These are phyloP conservation scores for Boletus edulis DNA, from an alignment of 768 basidiomycete genomes.

Conservation along the genomic window DNA sequence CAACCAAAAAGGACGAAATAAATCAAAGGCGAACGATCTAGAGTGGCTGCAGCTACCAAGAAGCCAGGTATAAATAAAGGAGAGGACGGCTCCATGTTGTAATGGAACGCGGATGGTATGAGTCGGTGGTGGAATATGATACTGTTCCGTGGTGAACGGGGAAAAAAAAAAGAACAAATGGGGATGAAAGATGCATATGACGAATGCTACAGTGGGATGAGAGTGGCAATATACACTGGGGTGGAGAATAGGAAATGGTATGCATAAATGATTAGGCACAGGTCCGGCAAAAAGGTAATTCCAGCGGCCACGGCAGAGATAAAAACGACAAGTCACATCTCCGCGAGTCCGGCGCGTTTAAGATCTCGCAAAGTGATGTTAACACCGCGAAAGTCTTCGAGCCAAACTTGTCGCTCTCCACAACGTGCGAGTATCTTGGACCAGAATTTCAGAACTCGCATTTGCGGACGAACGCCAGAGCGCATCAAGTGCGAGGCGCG, in stretches of 20 bases:
- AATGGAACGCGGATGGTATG: conserved; percentile 2
- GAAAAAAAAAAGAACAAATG: not conserved
- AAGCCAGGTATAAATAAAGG: conserved; percentile 5
- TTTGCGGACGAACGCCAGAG: conserved; percentile 28
- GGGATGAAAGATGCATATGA: conserved; percentile 26
- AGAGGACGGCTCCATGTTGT: conserved; percentile 15
- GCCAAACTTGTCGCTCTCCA: conserved; percentile 52
- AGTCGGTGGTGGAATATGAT: not conserved
- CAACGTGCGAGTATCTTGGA: conserved; percentile 48
- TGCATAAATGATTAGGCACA: conserved; percentile 17
- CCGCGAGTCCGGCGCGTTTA: conserved; percentile 32
- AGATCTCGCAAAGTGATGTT: conserved; percentile 51
- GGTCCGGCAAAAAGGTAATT: not conserved
- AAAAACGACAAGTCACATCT: conserved; percentile 5
- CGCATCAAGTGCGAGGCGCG: conserved; percentile 56
- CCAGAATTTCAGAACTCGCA: conserved; percentile 48
- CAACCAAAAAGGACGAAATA: conserved; percentile 1
- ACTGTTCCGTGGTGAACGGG: not conserved
- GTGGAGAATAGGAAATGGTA: conserved; percentile 12
- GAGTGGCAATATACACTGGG: conserved; percentile 31
- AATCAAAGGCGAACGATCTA: conserved; percentile 7
- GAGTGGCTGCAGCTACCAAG: not conserved
- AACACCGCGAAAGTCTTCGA: conserved; percentile 63
- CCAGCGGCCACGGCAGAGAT: not conserved
- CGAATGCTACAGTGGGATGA: conserved; percentile 28